Evolutionary conservation across 164 flowering plant species (phyloP).

Genomic region (Santalum album): DNA sequence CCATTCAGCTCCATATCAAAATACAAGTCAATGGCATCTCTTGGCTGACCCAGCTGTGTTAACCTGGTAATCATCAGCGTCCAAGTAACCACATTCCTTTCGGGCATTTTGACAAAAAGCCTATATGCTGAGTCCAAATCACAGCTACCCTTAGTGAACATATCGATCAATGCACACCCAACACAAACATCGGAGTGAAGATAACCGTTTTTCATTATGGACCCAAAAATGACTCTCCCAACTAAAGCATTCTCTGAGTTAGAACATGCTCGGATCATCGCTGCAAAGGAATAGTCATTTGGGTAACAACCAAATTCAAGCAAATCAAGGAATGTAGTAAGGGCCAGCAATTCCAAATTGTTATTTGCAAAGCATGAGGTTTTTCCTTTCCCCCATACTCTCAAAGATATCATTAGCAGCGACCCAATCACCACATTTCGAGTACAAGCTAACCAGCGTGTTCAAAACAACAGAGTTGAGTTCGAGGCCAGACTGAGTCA

Average conservation of each 20-base stretch:
- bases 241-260: slow-evolving; percentile 17
- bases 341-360: slow-evolving; percentile 28
- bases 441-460: slow-evolving; percentile 60
- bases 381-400: slow-evolving; percentile 28
- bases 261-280: slow-evolving; percentile 60
- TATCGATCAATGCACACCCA: slow-evolving; percentile 69
- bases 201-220: slow-evolving; percentile 53
- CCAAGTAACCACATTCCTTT: slow-evolving; percentile 62
- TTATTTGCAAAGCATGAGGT: slow-evolving; percentile 52
- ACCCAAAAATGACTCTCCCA: slow-evolving; percentile 50
- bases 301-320: slow-evolving; percentile 43
- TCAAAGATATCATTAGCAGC: slow-evolving; percentile 37
- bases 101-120: slow-evolving; percentile 68
- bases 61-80: slow-evolving; percentile 71
- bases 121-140: slow-evolving; percentile 47
- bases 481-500: slow-evolving; percentile 32
- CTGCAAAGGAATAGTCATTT: slow-evolving; percentile 61
- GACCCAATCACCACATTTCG: slow-evolving; percentile 49
- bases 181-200: slow-evolving; percentile 65
- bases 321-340: slow-evolving; percentile 41
- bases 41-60: slow-evolving; percentile 45
- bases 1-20: slow-evolving; percentile 48
- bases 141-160: slow-evolving; percentile 49
- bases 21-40: slow-evolving; percentile 48
- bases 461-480: slow-evolving; percentile 43